Evolutionary conservation across 352 stramenopile species (phyloP).

Genomic region (Aphanomyces astaci): DNA sequence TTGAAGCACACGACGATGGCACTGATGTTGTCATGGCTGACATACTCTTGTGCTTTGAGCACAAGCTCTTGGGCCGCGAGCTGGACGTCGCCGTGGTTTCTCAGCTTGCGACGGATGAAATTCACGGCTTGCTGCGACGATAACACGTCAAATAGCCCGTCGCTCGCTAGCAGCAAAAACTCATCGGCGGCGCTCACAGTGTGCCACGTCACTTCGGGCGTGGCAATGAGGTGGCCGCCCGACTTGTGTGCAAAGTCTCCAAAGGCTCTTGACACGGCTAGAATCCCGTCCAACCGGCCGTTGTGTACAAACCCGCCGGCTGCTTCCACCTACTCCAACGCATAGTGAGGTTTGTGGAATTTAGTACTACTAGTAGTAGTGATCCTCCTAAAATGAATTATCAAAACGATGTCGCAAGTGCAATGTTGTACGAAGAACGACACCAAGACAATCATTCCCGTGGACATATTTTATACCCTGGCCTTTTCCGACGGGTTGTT

Average conservation of each 20-base stretch:
- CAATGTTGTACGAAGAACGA: too few species aligned
- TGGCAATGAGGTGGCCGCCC: conserved; percentile 75
- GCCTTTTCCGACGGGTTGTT: conserved; percentile 62
- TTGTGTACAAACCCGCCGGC: conserved; percentile 85
- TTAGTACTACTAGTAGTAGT: too few species aligned
- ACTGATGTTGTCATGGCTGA: conserved; percentile 87
- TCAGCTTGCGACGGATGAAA: conserved; percentile 83
- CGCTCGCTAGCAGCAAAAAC: conserved; percentile 87
- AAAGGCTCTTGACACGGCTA: conserved; percentile 83
- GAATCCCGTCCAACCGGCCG: conserved; percentile 76
- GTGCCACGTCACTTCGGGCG: conserved; percentile 73
- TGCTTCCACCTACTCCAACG: conserved; percentile 44
- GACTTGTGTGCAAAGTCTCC: conserved; percentile 85
- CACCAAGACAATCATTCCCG: not conserved
- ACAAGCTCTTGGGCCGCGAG: conserved; percentile 80
- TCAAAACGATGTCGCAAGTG: too few species aligned
- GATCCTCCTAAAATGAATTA: too few species aligned
- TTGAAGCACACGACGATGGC: conserved; percentile 83
- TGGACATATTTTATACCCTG: conserved; percentile 23
- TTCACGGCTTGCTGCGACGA: conserved; percentile 87
- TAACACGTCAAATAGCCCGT: conserved; percentile 88
- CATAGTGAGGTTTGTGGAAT: too few species aligned
- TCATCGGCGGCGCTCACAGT: conserved; percentile 58
- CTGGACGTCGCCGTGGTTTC: conserved; percentile 83
- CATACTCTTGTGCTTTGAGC: conserved; percentile 82